Evolutionary conservation across 2,329 filamentous ascomycete genomes (phyloP), one percentile per base, ranked within the genome.

Genomic region (Calonectria henricotiae): DNA sequence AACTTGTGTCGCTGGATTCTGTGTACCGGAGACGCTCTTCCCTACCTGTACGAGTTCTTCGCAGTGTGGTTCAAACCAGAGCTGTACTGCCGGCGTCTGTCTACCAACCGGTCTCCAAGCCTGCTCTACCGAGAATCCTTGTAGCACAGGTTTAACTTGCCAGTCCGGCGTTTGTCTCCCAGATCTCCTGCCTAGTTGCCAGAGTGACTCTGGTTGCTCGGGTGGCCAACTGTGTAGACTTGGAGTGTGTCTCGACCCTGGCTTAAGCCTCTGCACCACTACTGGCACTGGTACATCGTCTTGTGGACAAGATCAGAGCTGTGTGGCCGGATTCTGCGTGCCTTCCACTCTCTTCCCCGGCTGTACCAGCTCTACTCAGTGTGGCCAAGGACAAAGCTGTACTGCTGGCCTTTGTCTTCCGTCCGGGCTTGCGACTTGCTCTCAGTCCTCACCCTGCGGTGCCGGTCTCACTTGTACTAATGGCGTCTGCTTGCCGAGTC

Each of bases 11-110:
- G 44, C 44, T 8, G 65, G 65, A 2, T 25, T 67, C 30, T 67
- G 65, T 30, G 17, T 67, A 12, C 65, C 65, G 1, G 17, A 35
- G 37, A 62, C 60, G 4, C 5, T 67, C 17, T 67, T 67, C 55
- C 55, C 46, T 4, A 49, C n/a, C 0, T 67, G 65, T 15, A 25
- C 20, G 0, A 37, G 44, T 3, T 30, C 12, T 20, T n/a, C 30
- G 7, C 35, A 44, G 5, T 67, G 65, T 12, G 15, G 37, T 37
- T 25, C 47, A 7, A 27, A 37, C 6, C 37, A 67, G 20, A 23
- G 15, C 9, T 66, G 65, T n/a, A 66, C 54, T 2, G 20, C 46
- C 5, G 65, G 65, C 17, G 41, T 66, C 4, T 66, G 64, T 20
- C 39, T 66, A 7, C 64, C 64, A 3, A 27, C n/a, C 15, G 62